phyloP scores from a whole-genome alignment of 768 basidiomycete species.

The Chiua virens region DNA sequence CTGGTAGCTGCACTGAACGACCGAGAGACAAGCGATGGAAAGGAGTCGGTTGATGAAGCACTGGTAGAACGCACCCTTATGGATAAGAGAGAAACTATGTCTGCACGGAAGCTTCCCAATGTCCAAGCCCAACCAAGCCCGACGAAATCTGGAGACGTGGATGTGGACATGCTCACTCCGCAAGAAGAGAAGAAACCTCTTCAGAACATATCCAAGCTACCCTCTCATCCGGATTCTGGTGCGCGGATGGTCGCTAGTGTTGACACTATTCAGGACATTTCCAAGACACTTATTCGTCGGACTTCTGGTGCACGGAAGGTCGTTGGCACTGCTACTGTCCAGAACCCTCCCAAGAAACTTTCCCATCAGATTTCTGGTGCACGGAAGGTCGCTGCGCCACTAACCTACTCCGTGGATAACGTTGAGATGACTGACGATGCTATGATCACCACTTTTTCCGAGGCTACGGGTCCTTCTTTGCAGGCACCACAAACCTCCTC shows the following conservation, averaged over 20 bases:
- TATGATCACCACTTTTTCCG: not conserved
- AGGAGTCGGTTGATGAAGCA: not conserved
- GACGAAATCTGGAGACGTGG: not conserved
- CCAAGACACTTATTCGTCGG: too few species aligned
- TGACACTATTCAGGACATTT: not conserved
- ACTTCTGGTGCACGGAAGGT: too few species aligned
- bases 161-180: constrained; percentile 4
- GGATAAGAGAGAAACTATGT: not conserved
- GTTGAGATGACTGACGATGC: constrained; percentile 14
- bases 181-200: not conserved
- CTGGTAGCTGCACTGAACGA: not conserved
- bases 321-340: too few species aligned
- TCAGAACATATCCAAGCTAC: too few species aligned
- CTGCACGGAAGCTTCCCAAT: not conserved
- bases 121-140: not conserved
- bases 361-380: too few species aligned
- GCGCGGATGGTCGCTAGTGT: not conserved
- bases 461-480: too few species aligned
- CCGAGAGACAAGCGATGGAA: not conserved
- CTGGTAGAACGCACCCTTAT: not conserved
- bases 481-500: too few species aligned
- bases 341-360: too few species aligned
- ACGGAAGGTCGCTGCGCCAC: too few species aligned
- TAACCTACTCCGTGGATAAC: not conserved
- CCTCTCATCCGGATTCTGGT: not conserved